These are phyloP conservation scores for Opeltia flavorubescens DNA, from an alignment of 495 filamentous ascomycete genomes.

Conservation along the genomic window DNA sequence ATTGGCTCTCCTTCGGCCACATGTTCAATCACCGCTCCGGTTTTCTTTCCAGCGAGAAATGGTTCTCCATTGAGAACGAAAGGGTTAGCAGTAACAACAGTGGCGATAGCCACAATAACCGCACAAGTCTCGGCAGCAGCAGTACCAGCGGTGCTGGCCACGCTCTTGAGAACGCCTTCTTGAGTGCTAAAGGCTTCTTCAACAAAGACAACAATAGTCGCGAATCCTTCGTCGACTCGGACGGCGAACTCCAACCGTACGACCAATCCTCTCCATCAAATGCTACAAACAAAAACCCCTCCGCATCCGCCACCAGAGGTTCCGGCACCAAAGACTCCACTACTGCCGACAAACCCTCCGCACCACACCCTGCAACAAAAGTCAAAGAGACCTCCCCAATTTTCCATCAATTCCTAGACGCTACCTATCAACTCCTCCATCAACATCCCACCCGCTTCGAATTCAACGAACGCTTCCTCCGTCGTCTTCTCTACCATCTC, in stretches of 20 bases:
- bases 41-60: slow-evolving; percentile 78
- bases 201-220: slow-evolving; percentile 56
- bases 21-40: slow-evolving; percentile 89
- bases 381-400: slow-evolving; percentile 86
- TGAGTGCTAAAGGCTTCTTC: slow-evolving; percentile 83
- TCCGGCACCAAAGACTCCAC: slow-evolving; percentile 19
- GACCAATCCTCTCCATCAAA: slow-evolving; percentile 23
- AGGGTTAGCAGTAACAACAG: slow-evolving; percentile 33
- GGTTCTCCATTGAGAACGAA: slow-evolving; percentile 76
- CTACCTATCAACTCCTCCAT: slow-evolving; percentile 76
- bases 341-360: slow-evolving; percentile 27
- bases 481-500: slow-evolving; percentile 81
- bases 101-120: slow-evolving; percentile 9
- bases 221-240: slow-evolving; percentile 47
- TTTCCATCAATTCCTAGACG: slow-evolving; percentile 97
- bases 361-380: slow-evolving; percentile 45
- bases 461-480: slow-evolving; percentile 90
- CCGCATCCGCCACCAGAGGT: slow-evolving; percentile 25
- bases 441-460: slow-evolving; percentile 89
- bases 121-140: slow-evolving; percentile 32
- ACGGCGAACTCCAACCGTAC: slow-evolving; percentile 45
- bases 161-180: slow-evolving; percentile 72
- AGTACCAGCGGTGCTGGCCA: slow-evolving; percentile 47
- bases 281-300: slow-evolving; percentile 28
- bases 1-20: slow-evolving; percentile 95